Evolutionary conservation across 495 filamentous ascomycete genomes (phyloP), one percentile per base, ranked within the genome.

Genomic region (Symbiotaphrina buchneri): DNA sequence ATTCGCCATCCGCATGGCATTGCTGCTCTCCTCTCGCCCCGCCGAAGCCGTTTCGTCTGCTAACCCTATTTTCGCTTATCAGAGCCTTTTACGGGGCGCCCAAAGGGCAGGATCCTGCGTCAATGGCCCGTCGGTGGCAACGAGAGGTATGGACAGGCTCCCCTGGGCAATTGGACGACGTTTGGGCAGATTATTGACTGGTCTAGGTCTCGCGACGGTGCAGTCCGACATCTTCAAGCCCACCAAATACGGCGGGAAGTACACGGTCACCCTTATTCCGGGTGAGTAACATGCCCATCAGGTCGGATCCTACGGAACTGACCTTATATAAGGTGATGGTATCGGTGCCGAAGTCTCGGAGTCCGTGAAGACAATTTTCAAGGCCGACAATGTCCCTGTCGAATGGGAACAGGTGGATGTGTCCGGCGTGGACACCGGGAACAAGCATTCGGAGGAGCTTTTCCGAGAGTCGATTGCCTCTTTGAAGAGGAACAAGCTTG

Each of bases 381-480:
- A 94, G 68, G 83, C 83, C 47, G 85, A 95, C 62, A 95, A 91
- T 51, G 90, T 97, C 27, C 87, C 87, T 40, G 74, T 97, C 35
- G 81, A 90, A 50, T 97, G 87, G 87, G 87, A 97, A 54, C 90
- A 95, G 57, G 69, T 97, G 38, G 85, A 95, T 47, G 83, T 93
- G 14, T 85, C 79, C 21, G 87, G 87, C 55, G 68, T 95, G 19
- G 80, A 83, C 47, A 71, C 73, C 18, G 78, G 84, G 34, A 63
- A 72, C 48, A 80, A 79, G 52, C 75, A 90, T 54, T 79, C 81
- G 18, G 90, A 93, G 56, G 79, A 85, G 46, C 72, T 91, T 33
- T 94, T 95, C 66, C 66, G 74, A 41, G 78, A 95, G 53, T 82
- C 85, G 22, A 79, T 97, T 43, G 74, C 81, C 26, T 97, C 87